phyloP scores from a whole-genome alignment of 2,329 filamentous ascomycete species.

The Drechslera avenae region DNA sequence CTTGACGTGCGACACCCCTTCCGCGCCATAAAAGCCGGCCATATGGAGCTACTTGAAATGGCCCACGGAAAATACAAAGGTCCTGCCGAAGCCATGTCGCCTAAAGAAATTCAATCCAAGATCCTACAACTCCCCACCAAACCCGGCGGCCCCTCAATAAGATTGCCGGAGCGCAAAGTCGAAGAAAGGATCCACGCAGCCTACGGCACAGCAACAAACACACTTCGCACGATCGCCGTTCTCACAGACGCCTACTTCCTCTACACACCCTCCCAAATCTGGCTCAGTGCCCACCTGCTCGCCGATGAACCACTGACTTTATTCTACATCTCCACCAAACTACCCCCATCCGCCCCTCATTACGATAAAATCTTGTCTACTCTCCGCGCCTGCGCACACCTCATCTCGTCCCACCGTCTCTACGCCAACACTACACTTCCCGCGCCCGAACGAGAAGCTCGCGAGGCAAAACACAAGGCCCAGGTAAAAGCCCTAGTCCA shows the following conservation, averaged over 20 bases:
- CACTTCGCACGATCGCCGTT: conserved; percentile 68
- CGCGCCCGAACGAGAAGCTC: conserved; percentile 37
- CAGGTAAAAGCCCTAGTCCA: conserved; percentile 58
- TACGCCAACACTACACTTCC: conserved; percentile 22
- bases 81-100: conserved; percentile 24
- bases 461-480: conserved; percentile 56
- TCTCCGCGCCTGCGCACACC: conserved; percentile 47
- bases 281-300: conserved; percentile 78
- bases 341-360: conserved; percentile 38
- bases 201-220: conserved; percentile 69
- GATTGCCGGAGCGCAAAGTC: conserved; percentile 28
- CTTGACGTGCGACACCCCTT: conserved; percentile 93
- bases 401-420: conserved; percentile 44
- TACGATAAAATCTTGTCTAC: conserved; percentile 47
- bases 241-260: conserved; percentile 97
- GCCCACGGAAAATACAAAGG: conserved; percentile 63
- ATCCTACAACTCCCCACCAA: conserved; percentile 38
- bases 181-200: conserved; percentile 62
- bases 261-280: conserved; percentile 92
- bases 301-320: conserved; percentile 68
- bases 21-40: conserved; percentile 80
- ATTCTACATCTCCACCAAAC: conserved; percentile 55
- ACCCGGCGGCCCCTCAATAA: conserved; percentile 17
- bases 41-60: conserved; percentile 78
- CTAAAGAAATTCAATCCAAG: conserved; percentile 32